A percentile compares a stretch with the other conserved stretches of the same genome.
These are phyloP conservation scores for Crithidia sp. DNA, from an alignment of 208 protist genomes.

Conservation along the genomic window DNA sequence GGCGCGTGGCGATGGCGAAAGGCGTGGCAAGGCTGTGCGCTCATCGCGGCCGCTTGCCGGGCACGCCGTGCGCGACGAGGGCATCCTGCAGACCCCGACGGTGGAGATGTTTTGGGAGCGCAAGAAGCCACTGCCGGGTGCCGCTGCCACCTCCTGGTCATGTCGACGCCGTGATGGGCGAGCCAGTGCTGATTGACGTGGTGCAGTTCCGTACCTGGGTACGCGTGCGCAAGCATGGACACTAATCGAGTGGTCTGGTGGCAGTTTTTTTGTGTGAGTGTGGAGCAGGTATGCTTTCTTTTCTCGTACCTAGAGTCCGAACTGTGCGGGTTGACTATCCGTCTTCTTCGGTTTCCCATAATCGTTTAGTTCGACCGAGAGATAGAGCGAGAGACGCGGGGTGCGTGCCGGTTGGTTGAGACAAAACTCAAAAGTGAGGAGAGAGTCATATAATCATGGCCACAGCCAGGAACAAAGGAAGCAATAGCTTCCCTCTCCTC, in stretches of 20 bases:
- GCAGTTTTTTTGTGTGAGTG: neutral
- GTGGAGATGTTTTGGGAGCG: slow-evolving; percentile 66
- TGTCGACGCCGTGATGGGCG: slow-evolving; percentile 17
- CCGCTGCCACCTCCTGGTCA: neutral
- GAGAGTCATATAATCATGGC: no score
- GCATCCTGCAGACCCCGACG: slow-evolving; percentile 58
- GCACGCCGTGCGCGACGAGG: slow-evolving; percentile 42
- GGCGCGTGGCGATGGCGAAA: neutral
- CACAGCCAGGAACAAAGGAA: no score
- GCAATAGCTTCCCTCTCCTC: no score
- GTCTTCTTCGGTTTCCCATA: no score
- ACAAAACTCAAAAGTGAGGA: no score
- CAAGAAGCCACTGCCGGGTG: slow-evolving; percentile 8
- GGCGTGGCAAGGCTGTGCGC: neutral
- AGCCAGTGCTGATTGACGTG: slow-evolving; percentile 69
- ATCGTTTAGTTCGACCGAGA: no score
- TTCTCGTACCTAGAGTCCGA: no score
- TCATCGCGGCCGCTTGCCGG: slow-evolving; percentile 21
- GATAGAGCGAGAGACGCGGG: no score
- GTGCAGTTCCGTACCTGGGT: slow-evolving; percentile 72
- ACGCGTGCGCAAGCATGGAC: slow-evolving; percentile 44
- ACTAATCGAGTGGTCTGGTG: slow-evolving; percentile 12
- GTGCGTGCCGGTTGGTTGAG: no score
- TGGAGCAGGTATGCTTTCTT: no score
- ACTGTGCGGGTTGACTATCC: no score